A percentile compares a stretch with the other conserved stretches of the same genome.
Evolutionary conservation across 331 rosid species (phyloP).

Genomic region (Spiraea crenata): DNA sequence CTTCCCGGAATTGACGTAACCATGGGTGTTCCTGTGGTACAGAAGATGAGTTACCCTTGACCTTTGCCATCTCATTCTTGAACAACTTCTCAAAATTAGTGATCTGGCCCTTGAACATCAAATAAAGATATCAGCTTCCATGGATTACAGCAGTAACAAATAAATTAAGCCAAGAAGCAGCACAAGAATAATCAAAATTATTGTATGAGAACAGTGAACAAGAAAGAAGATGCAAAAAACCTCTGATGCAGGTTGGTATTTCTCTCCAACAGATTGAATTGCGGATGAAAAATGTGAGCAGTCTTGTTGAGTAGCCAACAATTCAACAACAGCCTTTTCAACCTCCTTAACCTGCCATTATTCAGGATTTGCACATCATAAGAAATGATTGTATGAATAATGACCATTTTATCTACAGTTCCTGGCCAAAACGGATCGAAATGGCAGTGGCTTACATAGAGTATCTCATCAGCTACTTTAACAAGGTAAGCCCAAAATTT

Average conservation of each 20-base stretch:
- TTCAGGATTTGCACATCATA: not conserved
- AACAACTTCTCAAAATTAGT: constrained; percentile 66
- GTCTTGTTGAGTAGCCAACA: constrained; percentile 43
- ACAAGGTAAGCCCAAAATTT: not conserved
- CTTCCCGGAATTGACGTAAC: constrained; percentile 73
- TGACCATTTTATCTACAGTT: not conserved
- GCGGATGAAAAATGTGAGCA: constrained; percentile 57
- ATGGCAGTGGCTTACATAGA: not conserved
- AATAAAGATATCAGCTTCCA: constrained; percentile 17
- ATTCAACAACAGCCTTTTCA: constrained; percentile 61
- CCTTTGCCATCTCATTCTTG: constrained; percentile 51
- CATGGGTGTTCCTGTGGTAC: constrained; percentile 37
- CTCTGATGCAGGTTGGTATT: constrained; percentile 61
- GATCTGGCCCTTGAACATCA: constrained; percentile 40
- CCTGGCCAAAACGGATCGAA: not conserved
- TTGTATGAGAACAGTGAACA: constrained; percentile 12
- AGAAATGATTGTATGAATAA: not conserved
- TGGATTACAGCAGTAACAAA: constrained; percentile 1
- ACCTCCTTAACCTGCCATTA: constrained; percentile 63
- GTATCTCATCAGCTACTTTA: not conserved
- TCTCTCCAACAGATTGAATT: constrained; percentile 53
- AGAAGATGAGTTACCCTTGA: constrained; percentile 44
- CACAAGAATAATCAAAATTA: not conserved
- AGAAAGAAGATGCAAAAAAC: constrained; percentile 33
- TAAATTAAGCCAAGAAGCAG: constrained; percentile 1